phyloP scores from a whole-genome alignment of 495 filamentous ascomycete genomes.

The Podospora didyma region DNA sequence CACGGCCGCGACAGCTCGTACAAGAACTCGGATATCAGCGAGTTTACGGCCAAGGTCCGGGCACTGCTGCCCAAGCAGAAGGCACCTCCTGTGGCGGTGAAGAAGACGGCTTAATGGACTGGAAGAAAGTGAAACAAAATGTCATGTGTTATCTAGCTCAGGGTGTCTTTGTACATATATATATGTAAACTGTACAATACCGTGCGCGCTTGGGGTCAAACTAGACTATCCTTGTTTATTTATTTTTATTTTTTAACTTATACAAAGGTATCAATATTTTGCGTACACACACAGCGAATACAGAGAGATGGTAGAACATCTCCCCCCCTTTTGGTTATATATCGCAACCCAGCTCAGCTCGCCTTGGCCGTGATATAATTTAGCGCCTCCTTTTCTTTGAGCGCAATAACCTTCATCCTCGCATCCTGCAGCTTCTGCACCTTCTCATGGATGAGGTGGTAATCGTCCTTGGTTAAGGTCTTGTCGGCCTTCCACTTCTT shows the following conservation, averaged over 20 bases:
- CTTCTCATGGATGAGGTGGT: constrained; percentile 72
- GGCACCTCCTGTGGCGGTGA: constrained; percentile 8
- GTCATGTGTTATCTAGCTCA: neutral
- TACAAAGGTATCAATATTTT: neutral
- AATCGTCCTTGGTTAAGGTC: constrained; percentile 60
- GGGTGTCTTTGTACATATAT: neutral
- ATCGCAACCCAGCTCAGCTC: constrained; percentile 6
- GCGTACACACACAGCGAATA: neutral
- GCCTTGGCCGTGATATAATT: constrained; percentile 33
- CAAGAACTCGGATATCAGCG: constrained; percentile 12
- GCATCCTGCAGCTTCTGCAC: constrained; percentile 76
- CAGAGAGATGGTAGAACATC: constrained; percentile 8
- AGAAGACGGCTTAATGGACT: constrained; percentile 10
- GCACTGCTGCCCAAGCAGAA: constrained; percentile 13
- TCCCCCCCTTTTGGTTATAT: too few species aligned
- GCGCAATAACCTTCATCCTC: constrained; percentile 61
- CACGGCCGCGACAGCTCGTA: constrained; percentile 24
- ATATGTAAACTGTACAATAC: too few species aligned
- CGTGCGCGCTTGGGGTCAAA: too few species aligned
- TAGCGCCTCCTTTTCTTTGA: constrained; percentile 61
- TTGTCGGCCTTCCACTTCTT: constrained; percentile 58
- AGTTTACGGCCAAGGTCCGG: constrained; percentile 24
- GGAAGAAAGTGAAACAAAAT: neutral
- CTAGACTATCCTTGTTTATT: neutral
- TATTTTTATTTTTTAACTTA: neutral